Conservation (phyloP, 164 flowering plant species). For the Akebia trifoliata region DNA sequence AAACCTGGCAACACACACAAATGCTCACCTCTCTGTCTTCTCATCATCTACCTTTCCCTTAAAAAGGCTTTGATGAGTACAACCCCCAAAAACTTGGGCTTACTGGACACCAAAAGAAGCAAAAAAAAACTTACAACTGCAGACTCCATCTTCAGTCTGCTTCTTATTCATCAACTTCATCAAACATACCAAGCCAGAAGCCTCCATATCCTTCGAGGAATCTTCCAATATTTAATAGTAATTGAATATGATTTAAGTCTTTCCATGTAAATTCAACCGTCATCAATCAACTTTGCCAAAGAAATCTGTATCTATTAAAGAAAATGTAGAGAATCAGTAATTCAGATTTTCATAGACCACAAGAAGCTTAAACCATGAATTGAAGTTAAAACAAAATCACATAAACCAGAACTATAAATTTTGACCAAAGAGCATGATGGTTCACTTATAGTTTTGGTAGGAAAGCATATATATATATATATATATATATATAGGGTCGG, state of each 20-base stretch:
- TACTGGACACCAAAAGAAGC: constrained; percentile 25
- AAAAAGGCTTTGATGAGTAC: constrained; percentile 31
- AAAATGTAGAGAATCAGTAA: background rate
- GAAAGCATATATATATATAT: no score
- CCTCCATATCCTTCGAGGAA: constrained; percentile 32
- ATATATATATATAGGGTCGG: no score
- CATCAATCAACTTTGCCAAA: constrained; percentile 3
- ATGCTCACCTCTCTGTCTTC: constrained; percentile 17
- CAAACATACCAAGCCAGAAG: constrained; percentile 23
- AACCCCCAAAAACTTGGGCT: constrained; percentile 59
- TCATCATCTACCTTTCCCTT: constrained; percentile 39
- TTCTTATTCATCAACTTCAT: constrained; percentile 20
- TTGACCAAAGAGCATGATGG: no score
- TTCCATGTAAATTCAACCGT: background rate
- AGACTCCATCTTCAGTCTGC: constrained; percentile 27
- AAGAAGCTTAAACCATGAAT: no score
- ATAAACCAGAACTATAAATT: no score
- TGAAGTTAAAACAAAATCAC: no score
- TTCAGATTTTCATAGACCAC: background rate
- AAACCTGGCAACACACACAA: constrained; percentile 24
- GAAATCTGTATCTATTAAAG: constrained; percentile 18
- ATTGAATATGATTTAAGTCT: constrained; percentile 1
- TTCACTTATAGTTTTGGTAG: no score
- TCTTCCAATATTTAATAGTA: constrained; percentile 12
- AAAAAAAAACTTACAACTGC: constrained; percentile 10